These are phyloP conservation scores for Colletotrichum sp. DNA, from an alignment of 2,329 filamentous ascomycete genomes.

Conservation along the genomic window DNA sequence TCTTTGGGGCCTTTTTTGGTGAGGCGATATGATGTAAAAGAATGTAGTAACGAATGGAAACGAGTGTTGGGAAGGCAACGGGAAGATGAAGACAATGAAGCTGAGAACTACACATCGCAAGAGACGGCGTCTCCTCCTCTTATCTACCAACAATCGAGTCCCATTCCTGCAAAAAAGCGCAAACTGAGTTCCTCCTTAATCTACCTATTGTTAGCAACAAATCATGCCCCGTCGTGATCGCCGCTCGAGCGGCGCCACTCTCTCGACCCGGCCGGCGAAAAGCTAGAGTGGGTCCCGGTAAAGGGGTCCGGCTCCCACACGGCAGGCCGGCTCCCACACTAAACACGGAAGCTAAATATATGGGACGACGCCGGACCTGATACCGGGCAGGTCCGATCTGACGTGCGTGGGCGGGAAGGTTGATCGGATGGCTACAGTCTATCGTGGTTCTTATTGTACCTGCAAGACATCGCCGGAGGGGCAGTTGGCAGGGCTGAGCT, in stretches of 20 bases:
- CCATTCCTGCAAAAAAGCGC: fast-evolving
- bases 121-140: background rate
- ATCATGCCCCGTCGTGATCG: background rate
- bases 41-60: background rate
- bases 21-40: too few species aligned
- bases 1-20: too few species aligned
- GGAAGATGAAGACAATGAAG: background rate
- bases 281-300: background rate
- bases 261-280: background rate
- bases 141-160: background rate
- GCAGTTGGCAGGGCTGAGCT: background rate
- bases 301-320: background rate
- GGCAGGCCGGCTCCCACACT: background rate
- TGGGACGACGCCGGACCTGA: background rate
- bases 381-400: background rate
- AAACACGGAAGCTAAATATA: background rate
- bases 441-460: background rate
- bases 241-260: background rate
- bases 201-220: background rate
- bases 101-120: fast-evolving
- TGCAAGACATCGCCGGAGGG: background rate
- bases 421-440: background rate
- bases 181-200: background rate
- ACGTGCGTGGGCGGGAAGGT: background rate
- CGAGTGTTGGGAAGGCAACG: background rate